Percentiles rank a stretch among this genome's conserved stretches.
Conservation (phyloP, 495 filamentous ascomycete species). For the Schizothecium vesticola region DNA sequence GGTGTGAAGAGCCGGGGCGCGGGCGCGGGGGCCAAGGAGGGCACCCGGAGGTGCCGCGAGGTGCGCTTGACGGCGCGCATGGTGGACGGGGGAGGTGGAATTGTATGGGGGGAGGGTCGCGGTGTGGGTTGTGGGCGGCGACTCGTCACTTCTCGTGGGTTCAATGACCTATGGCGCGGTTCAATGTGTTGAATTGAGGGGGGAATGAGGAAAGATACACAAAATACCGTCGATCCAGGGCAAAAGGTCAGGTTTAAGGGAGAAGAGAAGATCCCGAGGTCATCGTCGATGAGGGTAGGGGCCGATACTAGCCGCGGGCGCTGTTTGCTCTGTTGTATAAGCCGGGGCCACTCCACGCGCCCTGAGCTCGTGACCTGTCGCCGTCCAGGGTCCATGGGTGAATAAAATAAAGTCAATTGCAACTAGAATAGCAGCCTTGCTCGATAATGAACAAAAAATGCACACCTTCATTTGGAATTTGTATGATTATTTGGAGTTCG, state of each 20-base stretch:
- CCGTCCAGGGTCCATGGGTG: neutral
- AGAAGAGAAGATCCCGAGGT: neutral
- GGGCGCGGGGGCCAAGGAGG: constrained; percentile 10
- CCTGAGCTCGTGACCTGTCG: neutral
- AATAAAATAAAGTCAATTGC: too few species aligned
- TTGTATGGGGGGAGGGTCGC: neutral
- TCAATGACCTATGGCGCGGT: neutral
- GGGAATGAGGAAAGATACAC: neutral
- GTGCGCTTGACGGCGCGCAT: constrained; percentile 36
- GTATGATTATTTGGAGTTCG: too few species aligned
- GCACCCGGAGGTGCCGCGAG: constrained; percentile 22
- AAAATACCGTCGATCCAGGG: neutral
- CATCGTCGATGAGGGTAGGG: constrained; percentile 1
- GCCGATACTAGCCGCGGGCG: constrained; percentile 22
- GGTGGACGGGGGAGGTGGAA: neutral
- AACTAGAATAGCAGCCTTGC: too few species aligned
- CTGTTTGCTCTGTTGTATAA: neutral
- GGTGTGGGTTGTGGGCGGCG: neutral
- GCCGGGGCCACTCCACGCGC: neutral
- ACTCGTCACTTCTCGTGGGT: neutral
- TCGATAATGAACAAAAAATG: too few species aligned
- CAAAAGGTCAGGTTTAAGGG: neutral
- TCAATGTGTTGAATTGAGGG: neutral
- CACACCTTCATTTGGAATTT: too few species aligned
- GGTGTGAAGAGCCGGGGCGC: constrained; percentile 3